These are phyloP conservation scores for Euptelea pleiosperma DNA, from an alignment of 164 flowering plant genomes.

Conservation along the genomic window DNA sequence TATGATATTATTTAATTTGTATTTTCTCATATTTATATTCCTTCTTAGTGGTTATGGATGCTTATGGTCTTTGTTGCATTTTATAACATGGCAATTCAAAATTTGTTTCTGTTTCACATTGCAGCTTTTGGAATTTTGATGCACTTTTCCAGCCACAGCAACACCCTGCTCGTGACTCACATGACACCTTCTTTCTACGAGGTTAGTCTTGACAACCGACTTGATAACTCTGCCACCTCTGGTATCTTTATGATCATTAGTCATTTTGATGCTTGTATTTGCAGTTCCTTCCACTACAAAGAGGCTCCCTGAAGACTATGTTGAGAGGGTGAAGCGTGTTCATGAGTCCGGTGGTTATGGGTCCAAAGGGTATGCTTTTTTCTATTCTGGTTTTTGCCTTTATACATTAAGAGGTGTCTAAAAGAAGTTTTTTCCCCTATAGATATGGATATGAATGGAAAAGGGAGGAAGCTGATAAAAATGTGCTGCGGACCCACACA, in stretches of 20 bases:
- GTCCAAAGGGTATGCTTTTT: conserved; percentile 67
- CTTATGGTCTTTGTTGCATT: no score
- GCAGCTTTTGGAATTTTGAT: conserved; percentile 98
- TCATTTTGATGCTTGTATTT: conserved; percentile 5
- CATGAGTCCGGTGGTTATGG: conserved; percentile 95
- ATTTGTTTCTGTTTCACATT: conserved; percentile 10
- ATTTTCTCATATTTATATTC: no score
- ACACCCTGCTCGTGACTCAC: conserved; percentile 99
- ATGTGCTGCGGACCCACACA: conserved; percentile 89
- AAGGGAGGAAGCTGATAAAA: conserved; percentile 91
- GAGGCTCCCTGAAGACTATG: conserved; percentile 86
- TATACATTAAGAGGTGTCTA: neutral
- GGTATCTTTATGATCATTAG: conserved; percentile 10
- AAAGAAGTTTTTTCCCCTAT: conserved; percentile 9
- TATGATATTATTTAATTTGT: no score
- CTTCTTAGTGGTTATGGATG: no score
- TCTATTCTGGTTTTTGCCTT: neutral
- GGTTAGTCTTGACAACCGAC: conserved; percentile 32
- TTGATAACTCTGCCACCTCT: neutral
- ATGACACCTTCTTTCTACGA: conserved; percentile 88
- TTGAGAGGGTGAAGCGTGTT: conserved; percentile 73
- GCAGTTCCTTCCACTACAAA: conserved; percentile 79
- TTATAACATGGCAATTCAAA: no score
- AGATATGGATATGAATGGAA: conserved; percentile 94
- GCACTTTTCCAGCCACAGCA: conserved; percentile 97